phyloP scores from a whole-genome alignment of 352 stramenopile genomes.

The Blastocystis sp. region DNA sequence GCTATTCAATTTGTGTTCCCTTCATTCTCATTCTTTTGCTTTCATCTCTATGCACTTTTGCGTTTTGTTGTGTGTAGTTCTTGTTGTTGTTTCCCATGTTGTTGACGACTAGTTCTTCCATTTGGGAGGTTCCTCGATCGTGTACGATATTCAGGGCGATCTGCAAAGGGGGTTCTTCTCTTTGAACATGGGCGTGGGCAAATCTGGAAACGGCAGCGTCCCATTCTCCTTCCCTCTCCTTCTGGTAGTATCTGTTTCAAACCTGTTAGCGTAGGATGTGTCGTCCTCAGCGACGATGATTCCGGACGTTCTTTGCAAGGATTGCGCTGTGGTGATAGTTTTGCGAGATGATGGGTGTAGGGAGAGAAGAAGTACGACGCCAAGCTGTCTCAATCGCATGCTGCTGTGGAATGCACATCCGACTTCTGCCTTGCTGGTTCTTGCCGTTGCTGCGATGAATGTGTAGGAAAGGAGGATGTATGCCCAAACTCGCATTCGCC shows the following conservation, averaged over 20 bases:
- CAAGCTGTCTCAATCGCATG: neutral
- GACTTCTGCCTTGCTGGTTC: slow-evolving; percentile 5
- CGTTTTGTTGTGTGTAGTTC: neutral
- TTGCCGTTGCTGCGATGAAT: neutral
- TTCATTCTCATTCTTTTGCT: neutral
- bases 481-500: neutral
- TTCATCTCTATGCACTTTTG: neutral
- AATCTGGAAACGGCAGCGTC: neutral
- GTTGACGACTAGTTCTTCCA: neutral
- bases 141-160: neutral
- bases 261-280: slow-evolving; percentile 15
- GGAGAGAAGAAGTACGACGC: neutral
- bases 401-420: neutral
- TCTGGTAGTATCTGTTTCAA: neutral
- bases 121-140: neutral
- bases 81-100: neutral
- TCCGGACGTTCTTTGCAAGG: slow-evolving; percentile 18
- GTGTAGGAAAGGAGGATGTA: neutral
- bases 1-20: neutral
- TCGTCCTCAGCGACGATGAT: slow-evolving; percentile 59
- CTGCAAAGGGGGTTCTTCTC: neutral
- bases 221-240: neutral
- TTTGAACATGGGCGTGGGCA: slow-evolving; percentile 3
- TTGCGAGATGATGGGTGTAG: neutral
- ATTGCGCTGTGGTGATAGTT: neutral